phyloP scores from a whole-genome alignment of 1,284 basidiomycete genomes.

The Sanghuangporus baumii region DNA sequence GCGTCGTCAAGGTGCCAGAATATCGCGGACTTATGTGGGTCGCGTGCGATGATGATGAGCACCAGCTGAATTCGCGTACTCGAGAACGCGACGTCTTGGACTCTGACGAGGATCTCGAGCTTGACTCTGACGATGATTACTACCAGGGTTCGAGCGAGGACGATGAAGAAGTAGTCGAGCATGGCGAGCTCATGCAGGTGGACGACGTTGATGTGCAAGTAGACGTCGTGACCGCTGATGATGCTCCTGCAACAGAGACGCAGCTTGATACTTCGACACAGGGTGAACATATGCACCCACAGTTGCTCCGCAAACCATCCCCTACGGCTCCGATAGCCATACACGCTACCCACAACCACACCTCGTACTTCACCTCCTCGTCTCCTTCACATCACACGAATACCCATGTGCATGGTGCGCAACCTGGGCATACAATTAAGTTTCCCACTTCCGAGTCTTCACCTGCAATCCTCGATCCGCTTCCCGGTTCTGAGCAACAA shows the following conservation, averaged over 20 bases:
- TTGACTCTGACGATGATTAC: conserved; percentile 21
- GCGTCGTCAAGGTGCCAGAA: conserved; percentile 33
- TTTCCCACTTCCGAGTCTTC: conserved; percentile 18
- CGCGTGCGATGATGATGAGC: conserved; percentile 56
- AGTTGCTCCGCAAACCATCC: conserved; percentile 35
- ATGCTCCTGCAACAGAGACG: conserved; percentile 21
- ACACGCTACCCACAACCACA: conserved; percentile 21
- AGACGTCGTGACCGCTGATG: conserved; percentile 29
- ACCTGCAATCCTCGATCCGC: conserved; percentile 14
- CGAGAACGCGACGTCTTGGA: conserved; percentile 17
- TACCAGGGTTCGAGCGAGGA: conserved; percentile 22
- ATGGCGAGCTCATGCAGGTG: conserved; percentile 12
- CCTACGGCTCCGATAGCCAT: conserved; percentile 20
- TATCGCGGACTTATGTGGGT: conserved; percentile 72
- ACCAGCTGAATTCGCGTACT: conserved; percentile 5
- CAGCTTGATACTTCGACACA: conserved; percentile 31
- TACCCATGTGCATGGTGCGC: conserved; percentile 28
- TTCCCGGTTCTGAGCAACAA: conserved; percentile 12
- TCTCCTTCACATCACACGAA: conserved; percentile 18
- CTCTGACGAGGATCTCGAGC: conserved; percentile 19
- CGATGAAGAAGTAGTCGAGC: conserved; percentile 24
- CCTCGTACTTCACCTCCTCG: conserved; percentile 18
- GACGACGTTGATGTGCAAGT: conserved; percentile 23
- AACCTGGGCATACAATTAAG: conserved; percentile 20
- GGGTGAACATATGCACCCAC: conserved; percentile 47